phyloP scores from a whole-genome alignment of 352 stramenopile species.

The Pythium grandisporangium region DNA sequence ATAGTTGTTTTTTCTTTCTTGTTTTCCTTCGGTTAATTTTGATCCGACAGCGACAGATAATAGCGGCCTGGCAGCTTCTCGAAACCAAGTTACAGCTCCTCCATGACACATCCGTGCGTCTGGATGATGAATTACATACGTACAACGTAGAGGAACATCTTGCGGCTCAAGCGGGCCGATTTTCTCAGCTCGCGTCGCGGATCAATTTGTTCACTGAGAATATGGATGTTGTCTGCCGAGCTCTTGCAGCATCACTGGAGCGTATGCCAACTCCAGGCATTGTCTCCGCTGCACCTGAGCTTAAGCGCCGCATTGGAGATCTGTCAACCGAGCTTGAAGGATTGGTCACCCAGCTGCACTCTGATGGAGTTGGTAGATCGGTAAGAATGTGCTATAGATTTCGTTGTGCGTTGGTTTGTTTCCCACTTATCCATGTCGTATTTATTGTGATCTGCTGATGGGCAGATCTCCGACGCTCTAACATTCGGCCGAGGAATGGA shows the following conservation, averaged over 20 bases:
- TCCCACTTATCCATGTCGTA: background rate
- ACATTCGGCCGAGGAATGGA: conserved; percentile 21
- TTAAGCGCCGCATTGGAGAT: conserved; percentile 21
- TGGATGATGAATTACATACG: conserved; percentile 28
- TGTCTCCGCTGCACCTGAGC: conserved; percentile 11
- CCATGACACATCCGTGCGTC: conserved; percentile 24
- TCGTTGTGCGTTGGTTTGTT: background rate
- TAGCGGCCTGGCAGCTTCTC: conserved; percentile 26
- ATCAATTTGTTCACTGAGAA: conserved; percentile 9
- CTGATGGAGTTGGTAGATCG: conserved; percentile 9
- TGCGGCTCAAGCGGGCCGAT: conserved; percentile 10
- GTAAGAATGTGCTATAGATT: conserved; percentile 7
- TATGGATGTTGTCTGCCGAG: conserved; percentile 14
- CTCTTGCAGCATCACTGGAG: conserved; percentile 23
- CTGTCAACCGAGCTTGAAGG: conserved; percentile 17
- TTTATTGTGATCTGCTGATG: background rate
- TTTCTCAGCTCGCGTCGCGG: conserved; percentile 12
- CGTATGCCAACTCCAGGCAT: conserved; percentile 23
- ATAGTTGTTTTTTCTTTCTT: background rate
- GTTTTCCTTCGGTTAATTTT: background rate
- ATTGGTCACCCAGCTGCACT: conserved; percentile 17
- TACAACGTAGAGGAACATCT: conserved; percentile 16
- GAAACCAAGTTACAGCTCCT: conserved; percentile 42
- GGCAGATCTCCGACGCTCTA: conserved; percentile 20
- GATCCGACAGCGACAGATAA: conserved; percentile 26